Percentiles rank a stretch among this genome's conserved stretches.
phyloP scores from a whole-genome alignment of 2,329 filamentous ascomycete genomes.

The Fusarium robinianum region DNA sequence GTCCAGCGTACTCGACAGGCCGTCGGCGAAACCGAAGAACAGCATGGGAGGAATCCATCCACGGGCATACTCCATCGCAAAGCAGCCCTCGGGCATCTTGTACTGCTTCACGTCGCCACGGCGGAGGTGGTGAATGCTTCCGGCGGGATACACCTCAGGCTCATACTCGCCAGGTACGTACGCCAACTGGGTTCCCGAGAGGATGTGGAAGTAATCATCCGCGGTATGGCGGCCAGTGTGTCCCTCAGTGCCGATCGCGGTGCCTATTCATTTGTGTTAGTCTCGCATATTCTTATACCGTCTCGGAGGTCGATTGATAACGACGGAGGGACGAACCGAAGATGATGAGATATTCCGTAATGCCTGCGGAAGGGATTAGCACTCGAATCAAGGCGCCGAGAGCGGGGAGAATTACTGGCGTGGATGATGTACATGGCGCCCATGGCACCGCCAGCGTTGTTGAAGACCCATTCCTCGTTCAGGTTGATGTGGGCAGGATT shows the following conservation, averaged over 20 bases:
- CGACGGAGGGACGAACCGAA: slow-evolving; percentile 57
- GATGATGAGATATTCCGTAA: slow-evolving; percentile 90
- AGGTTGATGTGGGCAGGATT: slow-evolving; percentile 63
- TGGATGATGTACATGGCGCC: slow-evolving; percentile 90
- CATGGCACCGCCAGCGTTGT: slow-evolving; percentile 91
- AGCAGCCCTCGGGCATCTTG: slow-evolving; percentile 75
- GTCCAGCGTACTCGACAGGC: slow-evolving; percentile 78
- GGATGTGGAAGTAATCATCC: slow-evolving; percentile 94
- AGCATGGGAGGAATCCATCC: slow-evolving; percentile 95
- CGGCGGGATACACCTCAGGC: slow-evolving; percentile 70
- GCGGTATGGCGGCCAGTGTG: slow-evolving; percentile 88
- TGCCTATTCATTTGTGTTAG: slow-evolving; percentile 49
- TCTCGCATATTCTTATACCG: background rate
- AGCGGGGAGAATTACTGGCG: slow-evolving; percentile 61
- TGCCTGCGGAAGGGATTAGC: slow-evolving; percentile 47
- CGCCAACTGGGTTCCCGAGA: slow-evolving; percentile 75
- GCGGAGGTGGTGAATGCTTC: slow-evolving; percentile 71
- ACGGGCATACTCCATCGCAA: slow-evolving; percentile 80
- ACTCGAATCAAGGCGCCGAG: background rate
- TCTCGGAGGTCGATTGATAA: background rate
- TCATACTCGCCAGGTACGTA: slow-evolving; percentile 71
- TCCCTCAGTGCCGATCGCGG: slow-evolving; percentile 81
- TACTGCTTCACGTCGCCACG: slow-evolving; percentile 81
- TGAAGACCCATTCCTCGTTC: slow-evolving; percentile 85
- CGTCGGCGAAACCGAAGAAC: slow-evolving; percentile 85